Evolutionary conservation across 2,329 filamentous ascomycete genomes (phyloP), one percentile per base, ranked within the genome.

Genomic region (Alternaria sp.): DNA sequence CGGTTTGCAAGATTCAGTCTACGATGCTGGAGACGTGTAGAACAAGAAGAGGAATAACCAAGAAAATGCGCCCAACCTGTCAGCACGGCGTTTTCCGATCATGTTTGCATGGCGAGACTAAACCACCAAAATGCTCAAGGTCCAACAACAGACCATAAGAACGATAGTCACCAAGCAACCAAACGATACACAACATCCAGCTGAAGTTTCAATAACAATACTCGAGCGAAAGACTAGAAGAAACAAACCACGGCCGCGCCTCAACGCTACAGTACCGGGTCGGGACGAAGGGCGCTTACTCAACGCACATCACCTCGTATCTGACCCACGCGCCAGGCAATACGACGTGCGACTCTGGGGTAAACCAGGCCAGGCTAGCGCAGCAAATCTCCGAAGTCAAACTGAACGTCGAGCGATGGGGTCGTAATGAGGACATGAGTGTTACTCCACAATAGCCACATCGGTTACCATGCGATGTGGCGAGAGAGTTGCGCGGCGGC

Each of bases 271-370:
- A 59, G 51, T 51, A 28, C 53, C 48, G 57, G 55, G 49, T 61
- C 22, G 57, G 57, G 53, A 61, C 59, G 58, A 54, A 44, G 47
- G 49, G 48, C 61, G 66, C 64, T 68, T 70, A 64, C 61, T 65
- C 67, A 62, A 59, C 43, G 66, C 64, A 57, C 64, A 68, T 72
- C 65, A 68, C 46, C 66, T 72, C 71, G 69, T 73, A 71, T 70
- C 60, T 56, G 70, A 61, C 65, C 67, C 72, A 70, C 69, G 64
- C 61, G 66, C 63, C 52, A 46, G 56, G 56, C 51, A 64, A 68
- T 70, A 58, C 57, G 67, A 68, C 64, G 66, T 68, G 57, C 57
- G 66, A 68, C 61, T 67, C 68, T 63, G 66, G 72, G 72, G 70
- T 67, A 64, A 56, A 36, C 43, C 44, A 59, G 44, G 44, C 36